Evolutionary conservation across 2,329 filamentous ascomycete species (phyloP).

Genomic region (Colletotrichum magnum): DNA sequence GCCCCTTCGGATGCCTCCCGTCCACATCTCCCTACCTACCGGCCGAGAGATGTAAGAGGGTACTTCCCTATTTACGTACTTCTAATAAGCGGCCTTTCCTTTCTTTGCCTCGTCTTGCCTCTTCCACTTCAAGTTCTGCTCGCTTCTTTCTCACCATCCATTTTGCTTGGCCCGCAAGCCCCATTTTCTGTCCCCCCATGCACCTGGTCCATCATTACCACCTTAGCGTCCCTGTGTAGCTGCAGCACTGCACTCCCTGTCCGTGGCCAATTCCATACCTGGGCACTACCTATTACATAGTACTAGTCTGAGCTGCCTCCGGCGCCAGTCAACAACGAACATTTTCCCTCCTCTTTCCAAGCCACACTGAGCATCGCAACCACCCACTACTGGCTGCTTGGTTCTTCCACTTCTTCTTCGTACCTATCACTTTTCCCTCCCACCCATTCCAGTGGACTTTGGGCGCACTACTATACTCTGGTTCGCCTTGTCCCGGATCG

Average conservation of each 20-base stretch:
- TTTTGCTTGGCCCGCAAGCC: neutral
- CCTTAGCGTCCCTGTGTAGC: neutral
- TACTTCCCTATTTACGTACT: neutral
- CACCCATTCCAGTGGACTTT: constrained; percentile 11
- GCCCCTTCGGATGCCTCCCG: too few relatives aligned
- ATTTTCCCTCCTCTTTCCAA: constrained; percentile 27
- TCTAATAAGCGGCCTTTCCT: neutral
- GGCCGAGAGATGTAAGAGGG: too few relatives aligned
- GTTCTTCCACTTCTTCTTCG: constrained; percentile 5
- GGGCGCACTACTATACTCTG: constrained; percentile 19
- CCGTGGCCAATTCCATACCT: too few relatives aligned
- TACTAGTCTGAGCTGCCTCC: neutral
- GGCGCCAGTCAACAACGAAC: constrained; percentile 12
- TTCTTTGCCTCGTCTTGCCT: neutral
- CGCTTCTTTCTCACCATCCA: constrained; percentile 5
- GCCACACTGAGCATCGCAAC: constrained; percentile 34
- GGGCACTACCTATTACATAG: too few relatives aligned
- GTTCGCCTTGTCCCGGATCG: constrained; percentile 32
- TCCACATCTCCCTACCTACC: too few relatives aligned
- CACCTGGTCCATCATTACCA: neutral
- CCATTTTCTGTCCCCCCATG: neutral
- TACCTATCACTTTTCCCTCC: constrained; percentile 23
- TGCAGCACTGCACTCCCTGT: neutral
- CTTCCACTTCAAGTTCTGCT: constrained; percentile 30
- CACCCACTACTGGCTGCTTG: neutral